Conservation (phyloP, 1,284 basidiomycete genomes). For the Rhodotorula sp. region DNA sequence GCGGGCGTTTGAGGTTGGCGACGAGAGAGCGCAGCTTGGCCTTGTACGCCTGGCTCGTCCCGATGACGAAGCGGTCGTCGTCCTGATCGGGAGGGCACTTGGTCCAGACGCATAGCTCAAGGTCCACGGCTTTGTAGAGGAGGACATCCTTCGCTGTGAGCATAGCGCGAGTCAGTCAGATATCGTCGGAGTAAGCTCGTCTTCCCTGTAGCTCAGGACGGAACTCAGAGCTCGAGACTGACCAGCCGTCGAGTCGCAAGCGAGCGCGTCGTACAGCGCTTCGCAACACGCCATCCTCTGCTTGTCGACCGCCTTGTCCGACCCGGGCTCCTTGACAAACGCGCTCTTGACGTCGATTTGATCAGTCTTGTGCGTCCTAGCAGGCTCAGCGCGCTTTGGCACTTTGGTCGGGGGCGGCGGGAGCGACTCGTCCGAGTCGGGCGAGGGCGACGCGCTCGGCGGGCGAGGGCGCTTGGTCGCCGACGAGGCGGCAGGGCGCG, state of each 20-base stretch:
- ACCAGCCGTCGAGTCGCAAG: constrained; percentile 78
- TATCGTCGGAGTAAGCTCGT: neutral
- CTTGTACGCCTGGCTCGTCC: constrained; percentile 59
- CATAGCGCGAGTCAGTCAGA: constrained; percentile 10
- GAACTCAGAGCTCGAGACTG: constrained; percentile 51
- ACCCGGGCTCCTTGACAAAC: constrained; percentile 47
- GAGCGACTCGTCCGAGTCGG: neutral
- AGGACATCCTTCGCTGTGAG: constrained; percentile 49
- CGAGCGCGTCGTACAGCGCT: constrained; percentile 86
- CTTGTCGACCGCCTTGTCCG: constrained; percentile 62
- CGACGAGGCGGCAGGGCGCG: too few relatives aligned
- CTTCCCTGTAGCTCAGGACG: neutral
- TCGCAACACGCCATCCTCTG: constrained; percentile 71
- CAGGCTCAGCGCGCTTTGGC: neutral
- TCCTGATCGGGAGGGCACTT: neutral
- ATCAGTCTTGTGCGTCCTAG: constrained; percentile 68
- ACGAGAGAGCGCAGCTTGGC: constrained; percentile 81
- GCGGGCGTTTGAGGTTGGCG: constrained; percentile 90
- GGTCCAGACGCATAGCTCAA: constrained; percentile 5
- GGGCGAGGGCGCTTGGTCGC: too few relatives aligned
- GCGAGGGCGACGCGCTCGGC: neutral
- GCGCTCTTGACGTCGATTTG: constrained; percentile 58
- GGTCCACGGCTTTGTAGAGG: neutral
- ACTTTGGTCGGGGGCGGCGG: neutral
- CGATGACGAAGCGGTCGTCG: constrained; percentile 50